A percentile compares a stretch with the other conserved stretches of the same genome.
Conservation (phyloP, 2,329 filamentous ascomycete genomes). For the Periconia sp. region DNA sequence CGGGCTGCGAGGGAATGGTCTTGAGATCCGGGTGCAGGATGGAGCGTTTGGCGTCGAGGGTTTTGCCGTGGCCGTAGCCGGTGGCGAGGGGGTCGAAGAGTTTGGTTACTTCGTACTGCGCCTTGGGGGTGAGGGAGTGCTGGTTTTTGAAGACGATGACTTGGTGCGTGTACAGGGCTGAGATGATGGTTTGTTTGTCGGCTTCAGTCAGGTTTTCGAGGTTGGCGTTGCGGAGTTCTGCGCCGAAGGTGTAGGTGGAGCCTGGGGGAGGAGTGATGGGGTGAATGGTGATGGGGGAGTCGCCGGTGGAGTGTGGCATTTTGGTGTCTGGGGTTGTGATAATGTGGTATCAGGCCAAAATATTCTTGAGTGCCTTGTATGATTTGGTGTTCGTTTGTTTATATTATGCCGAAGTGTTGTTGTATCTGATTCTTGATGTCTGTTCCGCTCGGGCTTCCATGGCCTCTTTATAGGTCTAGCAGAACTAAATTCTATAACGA, state of each 20-base stretch:
- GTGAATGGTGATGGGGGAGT: conserved; percentile 18
- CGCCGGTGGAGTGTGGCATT: conserved; percentile 26
- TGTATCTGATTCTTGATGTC: background rate
- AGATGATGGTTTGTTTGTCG: conserved; percentile 65
- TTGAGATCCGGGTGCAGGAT: conserved; percentile 79
- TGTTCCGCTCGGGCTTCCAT: background rate
- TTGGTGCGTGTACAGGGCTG: conserved; percentile 68
- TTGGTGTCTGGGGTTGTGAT: background rate
- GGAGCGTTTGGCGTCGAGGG: conserved; percentile 64
- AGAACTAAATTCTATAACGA: background rate
- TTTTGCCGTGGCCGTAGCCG: conserved; percentile 76
- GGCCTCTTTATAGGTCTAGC: background rate
- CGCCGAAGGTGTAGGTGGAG: conserved; percentile 57
- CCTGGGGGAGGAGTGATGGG: conserved; percentile 24
- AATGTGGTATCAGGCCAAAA: background rate
- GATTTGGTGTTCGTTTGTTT: background rate
- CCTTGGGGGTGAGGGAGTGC: conserved; percentile 63
- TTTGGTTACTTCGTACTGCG: conserved; percentile 73
- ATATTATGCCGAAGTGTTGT: no score
- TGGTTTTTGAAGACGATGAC: conserved; percentile 74
- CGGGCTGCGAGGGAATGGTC: conserved; percentile 76
- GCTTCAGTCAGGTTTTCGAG: conserved; percentile 65
- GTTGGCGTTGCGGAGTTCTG: conserved; percentile 59
- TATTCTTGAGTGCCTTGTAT: background rate
- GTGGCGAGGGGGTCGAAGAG: conserved; percentile 69